Evolutionary conservation across 2,329 filamentous ascomycete genomes (phyloP).

Genomic region (Peltaster fructicola): DNA sequence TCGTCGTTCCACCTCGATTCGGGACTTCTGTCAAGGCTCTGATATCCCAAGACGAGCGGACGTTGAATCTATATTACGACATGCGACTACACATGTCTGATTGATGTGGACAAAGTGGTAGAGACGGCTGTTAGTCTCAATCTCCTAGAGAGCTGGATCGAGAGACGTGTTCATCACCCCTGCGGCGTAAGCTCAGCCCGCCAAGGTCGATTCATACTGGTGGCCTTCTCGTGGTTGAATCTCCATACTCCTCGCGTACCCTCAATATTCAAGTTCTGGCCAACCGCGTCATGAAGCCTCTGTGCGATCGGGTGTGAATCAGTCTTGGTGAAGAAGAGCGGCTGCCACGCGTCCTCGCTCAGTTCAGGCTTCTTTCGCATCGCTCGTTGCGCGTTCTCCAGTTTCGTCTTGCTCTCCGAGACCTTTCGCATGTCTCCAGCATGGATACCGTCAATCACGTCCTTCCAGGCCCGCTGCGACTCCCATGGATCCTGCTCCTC

Average conservation of each 20-base stretch:
- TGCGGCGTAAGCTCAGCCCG: constrained; percentile 14
- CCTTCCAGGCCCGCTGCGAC: constrained; percentile 25
- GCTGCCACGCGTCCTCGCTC: constrained; percentile 21
- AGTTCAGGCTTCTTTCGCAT: constrained; percentile 23
- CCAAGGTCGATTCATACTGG: constrained; percentile 13
- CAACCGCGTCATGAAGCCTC: constrained; percentile 18
- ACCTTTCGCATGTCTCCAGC: constrained; percentile 26
- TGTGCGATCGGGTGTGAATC: constrained; percentile 13
- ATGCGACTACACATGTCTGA: no score
- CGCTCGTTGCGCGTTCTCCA: constrained; percentile 22
- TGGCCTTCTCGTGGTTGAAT: constrained; percentile 37
- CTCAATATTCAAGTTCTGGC: constrained; percentile 31
- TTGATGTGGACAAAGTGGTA: no score
- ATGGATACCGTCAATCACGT: constrained; percentile 22
- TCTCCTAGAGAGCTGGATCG: no score
- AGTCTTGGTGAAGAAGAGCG: constrained; percentile 23
- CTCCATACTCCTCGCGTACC: constrained; percentile 53
- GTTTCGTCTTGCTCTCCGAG: constrained; percentile 13
- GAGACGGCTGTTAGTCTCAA: no score
- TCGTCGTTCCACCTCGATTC: no score
- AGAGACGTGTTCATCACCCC: no score
- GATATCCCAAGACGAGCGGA: no score
- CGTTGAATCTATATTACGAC: no score
- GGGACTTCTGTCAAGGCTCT: no score
- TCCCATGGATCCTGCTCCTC: constrained; percentile 29